A percentile compares a stretch with the other conserved stretches of the same genome.
Evolutionary conservation across 2,329 filamentous ascomycete species (phyloP).

Genomic region (Penicillium freii): DNA sequence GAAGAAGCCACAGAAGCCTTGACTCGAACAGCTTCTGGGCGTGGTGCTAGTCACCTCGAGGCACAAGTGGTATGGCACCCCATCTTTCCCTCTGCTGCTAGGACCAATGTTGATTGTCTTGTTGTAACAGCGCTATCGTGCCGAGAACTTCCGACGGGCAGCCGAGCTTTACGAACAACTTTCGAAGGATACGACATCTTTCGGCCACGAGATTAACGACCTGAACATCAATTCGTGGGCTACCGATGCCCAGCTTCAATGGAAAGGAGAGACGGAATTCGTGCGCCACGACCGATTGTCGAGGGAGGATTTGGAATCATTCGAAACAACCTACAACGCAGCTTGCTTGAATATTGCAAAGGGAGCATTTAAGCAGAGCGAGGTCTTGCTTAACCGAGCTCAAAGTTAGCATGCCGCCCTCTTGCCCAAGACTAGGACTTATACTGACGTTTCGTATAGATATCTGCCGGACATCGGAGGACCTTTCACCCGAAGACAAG

Average conservation of each 20-base stretch:
- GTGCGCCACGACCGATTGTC: constrained; percentile 54
- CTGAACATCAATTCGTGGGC: constrained; percentile 61
- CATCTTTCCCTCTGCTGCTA: constrained; percentile 7
- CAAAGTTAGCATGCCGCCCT: constrained; percentile 42
- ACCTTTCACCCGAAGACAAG: constrained; percentile 60
- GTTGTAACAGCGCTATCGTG: constrained; percentile 49
- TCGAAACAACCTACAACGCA: constrained; percentile 65
- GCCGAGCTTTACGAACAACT: constrained; percentile 55
- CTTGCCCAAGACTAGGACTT: neutral
- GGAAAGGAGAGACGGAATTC: constrained; percentile 53
- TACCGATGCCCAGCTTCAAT: constrained; percentile 61
- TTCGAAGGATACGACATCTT: constrained; percentile 38
- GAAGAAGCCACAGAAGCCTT: constrained; percentile 55
- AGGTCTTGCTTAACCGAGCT: constrained; percentile 59
- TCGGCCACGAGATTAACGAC: constrained; percentile 56
- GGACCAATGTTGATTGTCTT: constrained; percentile 5
- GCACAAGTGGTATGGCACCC: constrained; percentile 56
- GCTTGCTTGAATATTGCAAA: constrained; percentile 62
- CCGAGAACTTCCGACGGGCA: constrained; percentile 58
- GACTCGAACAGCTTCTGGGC: constrained; percentile 38
- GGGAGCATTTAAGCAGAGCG: constrained; percentile 57
- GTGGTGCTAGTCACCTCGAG: constrained; percentile 59
- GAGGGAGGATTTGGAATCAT: constrained; percentile 61
- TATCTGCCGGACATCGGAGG: constrained; percentile 59
- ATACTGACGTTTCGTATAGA: constrained; percentile 37